These are phyloP conservation scores for Quercus alba DNA, from an alignment of 306 rosid genomes.

Conservation along the genomic window DNA sequence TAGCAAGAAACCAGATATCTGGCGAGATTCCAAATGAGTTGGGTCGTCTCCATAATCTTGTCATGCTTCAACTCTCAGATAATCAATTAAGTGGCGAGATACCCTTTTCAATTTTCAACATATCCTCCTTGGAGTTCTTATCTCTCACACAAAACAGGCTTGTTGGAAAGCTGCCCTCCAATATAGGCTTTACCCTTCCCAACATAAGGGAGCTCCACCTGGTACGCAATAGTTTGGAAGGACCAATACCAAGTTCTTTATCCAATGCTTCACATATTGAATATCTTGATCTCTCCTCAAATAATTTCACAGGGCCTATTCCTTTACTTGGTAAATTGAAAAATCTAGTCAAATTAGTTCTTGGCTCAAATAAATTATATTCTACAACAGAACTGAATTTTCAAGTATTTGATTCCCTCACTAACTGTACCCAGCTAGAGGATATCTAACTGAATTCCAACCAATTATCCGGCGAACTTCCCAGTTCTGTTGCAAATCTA, in stretches of 20 bases:
- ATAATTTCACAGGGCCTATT: constrained; percentile 19
- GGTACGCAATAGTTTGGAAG: constrained; percentile 26
- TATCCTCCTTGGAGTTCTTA: neutral
- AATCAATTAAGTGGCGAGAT: too few relatives aligned
- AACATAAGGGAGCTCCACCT: neutral
- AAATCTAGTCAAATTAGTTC: constrained; percentile 4
- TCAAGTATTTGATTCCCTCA: constrained; percentile 29
- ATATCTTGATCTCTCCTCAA: constrained; percentile 8
- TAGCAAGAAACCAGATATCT: too few relatives aligned
- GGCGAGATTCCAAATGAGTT: too few relatives aligned
- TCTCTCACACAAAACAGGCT: too few relatives aligned
- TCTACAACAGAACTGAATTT: constrained; percentile 22
- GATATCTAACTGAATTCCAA: constrained; percentile 17
- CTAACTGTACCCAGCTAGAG: constrained; percentile 14
- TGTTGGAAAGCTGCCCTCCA: too few relatives aligned
- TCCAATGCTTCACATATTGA: constrained; percentile 36
- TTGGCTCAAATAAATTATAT: constrained; percentile 14
- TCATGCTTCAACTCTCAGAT: too few relatives aligned
- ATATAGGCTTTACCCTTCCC: too few relatives aligned
- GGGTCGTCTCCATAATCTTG: too few relatives aligned
- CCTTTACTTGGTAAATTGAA: constrained; percentile 28
- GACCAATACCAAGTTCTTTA: constrained; percentile 32
- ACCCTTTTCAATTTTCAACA: too few relatives aligned
- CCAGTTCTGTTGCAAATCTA: constrained; percentile 26
- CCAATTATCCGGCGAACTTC: constrained; percentile 32